Evolutionary conservation across 2,329 filamentous ascomycete genomes (phyloP).

Genomic region (Phyllosticta ampelicida): DNA sequence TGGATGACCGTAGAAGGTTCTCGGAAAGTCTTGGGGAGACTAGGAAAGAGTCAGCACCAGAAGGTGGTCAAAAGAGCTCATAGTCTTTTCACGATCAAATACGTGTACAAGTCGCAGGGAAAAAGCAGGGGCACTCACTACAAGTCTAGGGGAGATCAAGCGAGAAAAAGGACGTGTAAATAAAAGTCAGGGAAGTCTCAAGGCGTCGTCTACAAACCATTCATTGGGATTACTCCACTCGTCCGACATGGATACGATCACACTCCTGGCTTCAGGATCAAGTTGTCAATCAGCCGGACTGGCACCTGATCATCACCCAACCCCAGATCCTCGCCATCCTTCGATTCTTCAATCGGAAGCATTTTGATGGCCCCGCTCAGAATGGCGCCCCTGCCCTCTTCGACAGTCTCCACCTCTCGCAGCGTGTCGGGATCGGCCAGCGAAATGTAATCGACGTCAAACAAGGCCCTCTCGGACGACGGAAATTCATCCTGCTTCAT

Average conservation of each 20-base stretch:
- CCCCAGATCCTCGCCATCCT: slow-evolving; percentile 57
- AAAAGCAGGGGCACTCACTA: neutral
- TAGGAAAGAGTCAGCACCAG: neutral
- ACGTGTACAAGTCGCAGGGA: no score
- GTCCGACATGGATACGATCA: neutral
- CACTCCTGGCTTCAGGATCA: slow-evolving; percentile 44
- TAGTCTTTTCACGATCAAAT: neutral
- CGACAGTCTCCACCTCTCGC: slow-evolving; percentile 63
- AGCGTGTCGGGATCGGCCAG: slow-evolving; percentile 77
- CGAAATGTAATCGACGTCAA: slow-evolving; percentile 87
- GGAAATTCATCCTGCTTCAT: slow-evolving; percentile 51
- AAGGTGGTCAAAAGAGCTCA: neutral
- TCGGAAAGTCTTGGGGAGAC: neutral
- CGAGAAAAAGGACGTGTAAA: no score
- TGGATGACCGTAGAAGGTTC: no score
- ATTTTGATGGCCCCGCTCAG: slow-evolving; percentile 88
- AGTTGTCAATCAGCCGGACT: slow-evolving; percentile 89
- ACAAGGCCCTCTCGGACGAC: slow-evolving; percentile 53
- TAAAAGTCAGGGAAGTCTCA: no score
- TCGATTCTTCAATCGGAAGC: slow-evolving; percentile 62
- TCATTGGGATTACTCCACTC: neutral
- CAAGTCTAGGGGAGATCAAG: no score
- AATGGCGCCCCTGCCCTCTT: slow-evolving; percentile 62
- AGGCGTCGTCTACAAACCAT: neutral
- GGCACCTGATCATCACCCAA: slow-evolving; percentile 62